Evolutionary conservation across 2,329 filamentous ascomycete species (phyloP), one percentile per base, ranked within the genome.

Genomic region (Colletotrichum tabaci): DNA sequence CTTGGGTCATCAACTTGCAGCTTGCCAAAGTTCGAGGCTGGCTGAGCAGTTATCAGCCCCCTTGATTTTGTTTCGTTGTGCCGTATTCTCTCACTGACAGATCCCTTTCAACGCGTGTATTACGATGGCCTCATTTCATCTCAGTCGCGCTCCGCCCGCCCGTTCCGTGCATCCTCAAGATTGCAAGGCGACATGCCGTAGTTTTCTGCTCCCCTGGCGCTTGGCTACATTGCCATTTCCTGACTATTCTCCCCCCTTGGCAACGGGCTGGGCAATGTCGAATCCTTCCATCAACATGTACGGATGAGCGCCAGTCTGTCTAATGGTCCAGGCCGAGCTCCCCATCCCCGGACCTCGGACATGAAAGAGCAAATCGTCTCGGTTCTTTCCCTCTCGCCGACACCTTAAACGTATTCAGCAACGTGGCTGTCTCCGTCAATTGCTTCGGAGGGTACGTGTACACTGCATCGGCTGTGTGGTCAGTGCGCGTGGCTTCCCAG

Each of bases 101-200:
- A 50, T 46, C n/a, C 16, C 21, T 35, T 30, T 53, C 18, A 55
- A 38, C 5, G 30, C 38, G 30, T 58, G 42, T 44, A 67, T 60
- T 72, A 63, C 47, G 66, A 72, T 72, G 65, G 65, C 58, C 65
- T 72, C 65, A 72, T 64, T 46, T 69, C 40, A 67, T 53, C 35
- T 62, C 57, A 35, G 49, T 21, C 18, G 18, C 53, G 64, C 68
- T 62, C 65, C 64, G 57, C 63, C 65, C 64, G 57, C 63, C 57
- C 58, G 38, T 71, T 58, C 52, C 57, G 64, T 58, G 35, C 42
- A 44, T 49, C 65, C 52, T 63, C 58, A 52, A 46, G 44, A 53
- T 53, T 62, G 30, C 53, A 63, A 66, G 66, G 60, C 53, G 65
- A 60, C 58, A 60, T 52, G 18, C 61, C 64, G 60, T 46, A 55